Base-by-base conservation (phyloP, 2,329 filamentous ascomycete species). In the Teratosphaeria epicoccoides region DNA sequence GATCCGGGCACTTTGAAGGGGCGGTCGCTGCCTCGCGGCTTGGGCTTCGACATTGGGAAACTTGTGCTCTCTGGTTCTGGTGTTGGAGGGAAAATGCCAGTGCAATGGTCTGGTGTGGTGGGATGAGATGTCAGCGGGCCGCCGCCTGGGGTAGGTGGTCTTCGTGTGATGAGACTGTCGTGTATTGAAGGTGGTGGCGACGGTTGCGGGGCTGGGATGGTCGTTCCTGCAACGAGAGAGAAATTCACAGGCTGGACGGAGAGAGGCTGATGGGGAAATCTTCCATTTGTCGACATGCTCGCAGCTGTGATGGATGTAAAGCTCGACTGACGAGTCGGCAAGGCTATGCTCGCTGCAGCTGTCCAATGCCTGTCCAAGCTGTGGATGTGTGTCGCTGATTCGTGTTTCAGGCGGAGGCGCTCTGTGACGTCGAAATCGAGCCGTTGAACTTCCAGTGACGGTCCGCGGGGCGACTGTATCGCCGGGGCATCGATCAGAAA, bases 71-170 rank as follows among this genome's bases (percentile, higher is more conserved):
- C 59, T 25, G 59, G 49, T 17, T 61, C 58, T n/a, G 56, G 61
- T 11, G 56, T 60, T 5, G 56, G 59, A 43, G 59, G 61, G 43
- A 58, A 57, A 44, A 56, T 52, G 43, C 49, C 52, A 50, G 56
- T 52, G n/a, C 55, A 46, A 51, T 59, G 57, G 33, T 59, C 55
- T n/a, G 59, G 57, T 12, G 58, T 59, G 23, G 66, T 60, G 9
- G 66, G 66, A 51, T 68, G 65, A 20, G 65, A 67, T 28, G 57
- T 63, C 25, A 68, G 60, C 25, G 65, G 65, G 14, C 66, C 66
- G 29, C 64, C 63, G 52, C 62, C 62, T 25, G 61, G 53, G 9
- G 62, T 65, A 20, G 62, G 64, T 44, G 64, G 61, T 33, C n/a
- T n/a, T n/a, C 62, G 51, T n/a, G 53, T 54, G 20, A 50, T 33